Evolutionary conservation across 2,329 filamentous ascomycete species (phyloP).

Genomic region (Calonectria pauciramosa): DNA sequence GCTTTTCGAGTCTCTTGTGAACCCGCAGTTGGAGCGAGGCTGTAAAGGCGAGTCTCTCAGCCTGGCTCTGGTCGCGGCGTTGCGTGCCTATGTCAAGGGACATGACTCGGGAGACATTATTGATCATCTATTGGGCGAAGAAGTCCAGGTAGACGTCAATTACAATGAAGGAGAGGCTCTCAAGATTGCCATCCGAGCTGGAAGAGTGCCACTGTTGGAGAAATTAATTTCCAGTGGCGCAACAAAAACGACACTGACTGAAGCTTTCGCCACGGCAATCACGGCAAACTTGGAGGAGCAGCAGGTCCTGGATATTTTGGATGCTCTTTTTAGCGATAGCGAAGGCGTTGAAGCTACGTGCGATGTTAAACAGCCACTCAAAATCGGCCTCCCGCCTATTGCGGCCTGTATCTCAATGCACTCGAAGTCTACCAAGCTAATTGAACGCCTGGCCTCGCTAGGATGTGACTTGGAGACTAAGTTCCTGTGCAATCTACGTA

Average conservation of each 20-base stretch:
- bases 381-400: background rate
- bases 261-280: background rate
- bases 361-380: background rate
- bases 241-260: background rate
- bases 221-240: background rate
- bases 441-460: background rate
- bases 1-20: slow-evolving; percentile 11
- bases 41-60: background rate
- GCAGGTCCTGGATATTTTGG: background rate
- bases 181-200: slow-evolving; percentile 2
- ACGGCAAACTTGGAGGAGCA: background rate
- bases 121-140: background rate
- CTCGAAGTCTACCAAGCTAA: background rate
- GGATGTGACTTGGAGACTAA: background rate
- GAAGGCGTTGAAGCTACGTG: background rate
- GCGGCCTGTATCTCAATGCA: slow-evolving; percentile 1
- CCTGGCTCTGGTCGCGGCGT: slow-evolving; percentile 9
- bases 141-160: slow-evolving; percentile 12
- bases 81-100: background rate
- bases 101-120: background rate
- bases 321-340: background rate
- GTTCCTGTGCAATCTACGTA: background rate
- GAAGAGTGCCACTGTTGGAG: background rate
- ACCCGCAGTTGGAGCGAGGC: background rate
- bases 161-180: slow-evolving; percentile 13